Base-by-base conservation (phyloP, 1,284 basidiomycete genomes). In the Amylostereum areolatum region DNA sequence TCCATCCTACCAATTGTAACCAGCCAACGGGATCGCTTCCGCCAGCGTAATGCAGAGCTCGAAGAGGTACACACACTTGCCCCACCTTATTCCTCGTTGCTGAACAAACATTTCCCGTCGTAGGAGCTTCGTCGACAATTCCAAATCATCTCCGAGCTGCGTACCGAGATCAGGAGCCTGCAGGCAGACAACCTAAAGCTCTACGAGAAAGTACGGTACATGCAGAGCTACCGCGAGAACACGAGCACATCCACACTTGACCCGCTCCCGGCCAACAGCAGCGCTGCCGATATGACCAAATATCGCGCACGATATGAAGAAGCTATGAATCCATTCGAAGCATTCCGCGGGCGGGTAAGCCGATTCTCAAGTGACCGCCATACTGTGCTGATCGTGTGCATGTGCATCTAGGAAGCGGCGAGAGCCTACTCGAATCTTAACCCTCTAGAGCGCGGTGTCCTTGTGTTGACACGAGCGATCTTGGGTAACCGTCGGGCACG, bases 1-100 rank as follows among this genome's bases (percentile, higher is more conserved):
- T 94, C 92, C 1, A 97, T 97, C 57, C 68, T 97, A 11, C 93
- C 93, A 0, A 98, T 99, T 57, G 95, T 99, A 35, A 98, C 96
- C 0, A 90, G 89, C 56, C 97, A 99, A 65, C 78, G 95, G 50
- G 96, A 99, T 63, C 81, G 95, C 4, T 98, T 98, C 79, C 79
- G 95, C 46, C 89, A 93, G 63, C 81, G 96, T 12, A 98, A 98
- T 62, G 89, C 92, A 18, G 96, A 99, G 64, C 79, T 99, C 8
- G 96, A 99, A 70, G 94, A 98, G 71, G 90, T 88, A 45, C 34
- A 71, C 56, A 7, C n/a, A 34, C 32, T 52, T 31, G 41, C 8
- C 32, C 47, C 32, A 31, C 33, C 30, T 41, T 27, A 34, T 37
- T 43, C 45, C 48, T 52, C 27, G 34, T 12, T 29, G 12, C 43